Percentiles rank a stretch among this genome's conserved stretches.
phyloP scores from a whole-genome alignment of 2,329 filamentous ascomycete species.

The Eurotiales sp. region DNA sequence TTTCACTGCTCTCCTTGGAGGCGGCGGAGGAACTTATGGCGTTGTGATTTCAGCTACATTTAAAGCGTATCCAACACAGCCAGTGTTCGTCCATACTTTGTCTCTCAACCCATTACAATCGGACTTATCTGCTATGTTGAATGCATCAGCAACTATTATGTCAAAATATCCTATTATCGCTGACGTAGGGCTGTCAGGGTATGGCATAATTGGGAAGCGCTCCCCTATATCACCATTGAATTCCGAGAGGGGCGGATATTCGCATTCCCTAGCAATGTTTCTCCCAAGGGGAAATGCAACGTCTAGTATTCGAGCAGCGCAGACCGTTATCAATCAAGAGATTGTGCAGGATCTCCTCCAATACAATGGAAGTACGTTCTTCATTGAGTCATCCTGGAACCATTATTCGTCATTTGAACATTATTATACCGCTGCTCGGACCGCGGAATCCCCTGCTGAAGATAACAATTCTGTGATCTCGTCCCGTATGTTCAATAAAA shows the following conservation, averaged over 20 bases:
- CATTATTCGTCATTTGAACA: background rate
- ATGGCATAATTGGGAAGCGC: background rate
- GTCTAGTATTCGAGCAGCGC: background rate
- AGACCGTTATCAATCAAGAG: background rate
- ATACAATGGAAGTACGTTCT: background rate
- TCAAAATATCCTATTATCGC: slow-evolving; percentile 43
- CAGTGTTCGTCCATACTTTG: slow-evolving; percentile 12
- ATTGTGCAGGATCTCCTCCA: background rate
- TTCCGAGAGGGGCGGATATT: background rate
- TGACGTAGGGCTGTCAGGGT: slow-evolving; percentile 27
- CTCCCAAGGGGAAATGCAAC: background rate
- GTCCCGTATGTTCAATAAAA: background rate
- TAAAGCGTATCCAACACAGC: slow-evolving; percentile 18
- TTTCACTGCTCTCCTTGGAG: slow-evolving; percentile 50
- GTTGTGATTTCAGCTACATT: slow-evolving; percentile 31
- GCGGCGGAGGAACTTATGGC: slow-evolving; percentile 50
- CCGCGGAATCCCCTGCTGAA: background rate
- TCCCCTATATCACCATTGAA: background rate
- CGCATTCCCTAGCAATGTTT: background rate
- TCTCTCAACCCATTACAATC: background rate
- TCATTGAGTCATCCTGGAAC: background rate
- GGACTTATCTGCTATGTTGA: slow-evolving; percentile 58
- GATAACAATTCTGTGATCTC: background rate
- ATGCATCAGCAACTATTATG: slow-evolving; percentile 50
- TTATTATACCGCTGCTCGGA: background rate